Base-by-base conservation (phyloP, 768 basidiomycete genomes). In the Phanerodontia chrysosporium region DNA sequence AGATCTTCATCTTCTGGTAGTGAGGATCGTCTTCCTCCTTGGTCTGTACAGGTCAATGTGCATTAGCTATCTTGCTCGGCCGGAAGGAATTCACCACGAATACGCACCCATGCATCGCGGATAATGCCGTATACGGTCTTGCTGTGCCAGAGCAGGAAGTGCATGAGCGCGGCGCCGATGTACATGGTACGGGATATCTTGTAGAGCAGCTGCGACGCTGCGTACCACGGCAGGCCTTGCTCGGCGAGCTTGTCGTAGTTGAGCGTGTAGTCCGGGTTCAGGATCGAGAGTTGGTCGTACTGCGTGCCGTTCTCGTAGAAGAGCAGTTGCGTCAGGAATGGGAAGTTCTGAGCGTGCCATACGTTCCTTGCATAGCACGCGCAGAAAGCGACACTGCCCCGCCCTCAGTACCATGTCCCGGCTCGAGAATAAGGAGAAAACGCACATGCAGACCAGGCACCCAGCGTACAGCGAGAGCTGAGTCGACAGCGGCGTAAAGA, bases 271-370 rank as follows among this genome's bases (percentile, higher is more conserved):
- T 84, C 75, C 18, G 76, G 72, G 64, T 82, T 77, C 51, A 87
- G 70, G 62, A 86, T 86, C 14, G 72, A 51, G 8, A 73, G 69
- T 65, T 86, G 85, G 51, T 85, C 67, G 66, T 80, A 86, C 4
- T 67, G 22, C 0, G 81, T 77, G 0, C 82, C 82, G 39, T 84
- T 80, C 64, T 79, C 73, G 61, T 79, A 76, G 57, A 57, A 59
- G 45, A 63, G 54, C 24, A 61, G 51, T 59, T 62, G 64, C 51
- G 69, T 25, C 36, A 76, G 70, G 70, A 84, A 84, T 0, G 84
- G 84, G 72, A 85, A 83, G 63, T 74, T 81, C 63, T 81, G 78
- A 1, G 78, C 78, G 45, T 78, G 67, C 84, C 83, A 86, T 4
- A 76, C 72, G 58, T 87, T 84, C 27, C 61, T 71, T 12, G 76